phyloP scores from a whole-genome alignment of 495 filamentous ascomycete species.

The Chaetomium tenue region DNA sequence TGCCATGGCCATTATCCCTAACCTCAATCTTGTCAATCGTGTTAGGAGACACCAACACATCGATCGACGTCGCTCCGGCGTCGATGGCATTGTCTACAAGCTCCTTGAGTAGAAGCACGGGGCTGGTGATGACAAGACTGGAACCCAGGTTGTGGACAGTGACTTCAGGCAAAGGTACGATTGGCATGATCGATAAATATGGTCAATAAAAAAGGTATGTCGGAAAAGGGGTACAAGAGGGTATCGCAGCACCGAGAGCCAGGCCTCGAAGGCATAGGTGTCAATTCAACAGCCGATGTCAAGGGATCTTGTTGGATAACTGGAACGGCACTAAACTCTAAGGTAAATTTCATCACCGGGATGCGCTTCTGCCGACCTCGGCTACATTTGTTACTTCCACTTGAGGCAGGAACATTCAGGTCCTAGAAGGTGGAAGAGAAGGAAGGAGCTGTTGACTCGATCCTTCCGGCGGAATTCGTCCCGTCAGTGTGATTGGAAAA shows the following conservation, averaged over 20 bases:
- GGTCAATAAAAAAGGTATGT: background rate
- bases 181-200: slow-evolving; percentile 29
- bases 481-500: too few relatives aligned
- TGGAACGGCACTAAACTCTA: too few relatives aligned
- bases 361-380: too few relatives aligned
- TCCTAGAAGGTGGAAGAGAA: background rate
- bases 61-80: slow-evolving; percentile 69
- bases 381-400: too few relatives aligned
- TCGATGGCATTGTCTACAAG: slow-evolving; percentile 91
- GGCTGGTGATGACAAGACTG: slow-evolving; percentile 67
- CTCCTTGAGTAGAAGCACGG: slow-evolving; percentile 80
- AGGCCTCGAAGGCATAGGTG: too few relatives aligned
- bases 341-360: too few relatives aligned
- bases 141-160: slow-evolving; percentile 70
- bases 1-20: slow-evolving; percentile 86
- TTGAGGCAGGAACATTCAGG: background rate
- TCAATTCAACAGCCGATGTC: too few relatives aligned
- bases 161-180: slow-evolving; percentile 57
- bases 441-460: background rate
- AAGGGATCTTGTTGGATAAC: too few relatives aligned
- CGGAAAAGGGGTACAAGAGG: background rate
- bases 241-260: too few relatives aligned
- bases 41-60: slow-evolving; percentile 71
- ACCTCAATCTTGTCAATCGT: slow-evolving; percentile 81
- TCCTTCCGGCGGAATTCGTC: too few relatives aligned